Evolutionary conservation across 768 basidiomycete genomes (phyloP).

Genomic region (Cystofilobasidium ferigula): DNA sequence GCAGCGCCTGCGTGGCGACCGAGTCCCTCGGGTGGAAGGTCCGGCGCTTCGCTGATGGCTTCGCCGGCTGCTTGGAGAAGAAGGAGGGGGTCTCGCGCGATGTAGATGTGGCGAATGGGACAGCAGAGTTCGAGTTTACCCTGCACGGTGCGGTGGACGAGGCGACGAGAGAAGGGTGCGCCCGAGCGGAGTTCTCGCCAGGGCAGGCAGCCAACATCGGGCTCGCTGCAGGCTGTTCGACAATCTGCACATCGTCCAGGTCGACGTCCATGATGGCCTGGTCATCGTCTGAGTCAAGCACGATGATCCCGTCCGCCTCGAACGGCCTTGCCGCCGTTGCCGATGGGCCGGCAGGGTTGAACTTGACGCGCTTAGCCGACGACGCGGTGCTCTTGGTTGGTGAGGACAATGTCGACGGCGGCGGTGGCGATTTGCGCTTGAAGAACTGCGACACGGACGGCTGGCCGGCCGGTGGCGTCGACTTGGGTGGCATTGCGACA

Average conservation of each 20-base stretch:
- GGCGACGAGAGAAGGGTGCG: no score
- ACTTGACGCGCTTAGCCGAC: slow-evolving; percentile 6
- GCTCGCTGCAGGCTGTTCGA: not conserved
- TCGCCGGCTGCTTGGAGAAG: not conserved
- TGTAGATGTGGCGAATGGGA: no score
- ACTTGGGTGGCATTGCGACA: no score
- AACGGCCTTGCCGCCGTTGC: no score
- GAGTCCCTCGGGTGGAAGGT: not conserved
- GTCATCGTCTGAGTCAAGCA: slow-evolving; percentile 1
- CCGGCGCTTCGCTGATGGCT: not conserved
- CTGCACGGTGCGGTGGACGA: no score
- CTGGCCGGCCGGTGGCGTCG: no score
- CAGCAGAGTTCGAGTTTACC: no score
- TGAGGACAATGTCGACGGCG: slow-evolving; percentile 1
- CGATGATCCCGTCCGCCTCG: slow-evolving; percentile 3
- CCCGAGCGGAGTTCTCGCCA: no score
- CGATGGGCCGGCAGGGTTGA: not conserved
- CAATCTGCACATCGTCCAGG: not conserved
- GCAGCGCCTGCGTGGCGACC: not conserved
- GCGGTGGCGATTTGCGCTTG: slow-evolving; percentile 5
- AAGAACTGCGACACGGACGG: slow-evolving; percentile 18
- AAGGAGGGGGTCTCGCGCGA: no score
- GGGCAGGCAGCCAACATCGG: not conserved
- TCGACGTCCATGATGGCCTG: not conserved
- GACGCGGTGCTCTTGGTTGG: no score